Percentiles rank a stretch among this genome's conserved stretches.
Evolutionary conservation across 177 flowering plant genomes (phyloP).

Genomic region (Vitis hybrid): DNA sequence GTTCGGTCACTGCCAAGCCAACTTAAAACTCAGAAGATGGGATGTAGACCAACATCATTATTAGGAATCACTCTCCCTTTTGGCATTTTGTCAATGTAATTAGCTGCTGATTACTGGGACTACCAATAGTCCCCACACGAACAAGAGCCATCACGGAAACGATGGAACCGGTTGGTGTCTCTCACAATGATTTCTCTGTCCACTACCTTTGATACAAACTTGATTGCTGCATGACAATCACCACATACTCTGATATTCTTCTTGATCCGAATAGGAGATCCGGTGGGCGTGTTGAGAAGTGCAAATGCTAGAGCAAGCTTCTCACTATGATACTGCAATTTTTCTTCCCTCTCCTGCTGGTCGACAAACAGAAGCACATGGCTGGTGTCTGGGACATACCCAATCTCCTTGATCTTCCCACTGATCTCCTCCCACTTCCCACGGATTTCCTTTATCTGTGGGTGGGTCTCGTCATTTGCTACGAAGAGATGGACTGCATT

Average conservation of each 20-base stretch:
- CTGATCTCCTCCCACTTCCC: constrained; percentile 43
- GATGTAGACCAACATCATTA: not conserved
- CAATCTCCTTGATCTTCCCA: constrained; percentile 42
- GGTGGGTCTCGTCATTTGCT: constrained; percentile 54
- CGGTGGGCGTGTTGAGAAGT: constrained; percentile 36
- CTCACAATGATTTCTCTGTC: constrained; percentile 26
- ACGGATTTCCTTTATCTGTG: constrained; percentile 38
- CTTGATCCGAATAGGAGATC: constrained; percentile 34
- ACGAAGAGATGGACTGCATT: constrained; percentile 53
- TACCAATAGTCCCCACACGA: constrained; percentile 31
- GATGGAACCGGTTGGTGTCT: constrained; percentile 28
- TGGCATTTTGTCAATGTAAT: not conserved
- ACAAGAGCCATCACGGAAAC: constrained; percentile 24
- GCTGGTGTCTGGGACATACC: constrained; percentile 59
- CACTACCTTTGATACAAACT: constrained; percentile 19
- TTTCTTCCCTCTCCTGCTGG: constrained; percentile 51
- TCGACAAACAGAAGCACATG: constrained; percentile 50
- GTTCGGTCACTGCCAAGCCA: not conserved
- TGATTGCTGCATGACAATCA: constrained; percentile 29
- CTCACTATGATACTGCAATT: constrained; percentile 53
- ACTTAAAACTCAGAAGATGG: not conserved
- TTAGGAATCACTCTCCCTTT: not conserved
- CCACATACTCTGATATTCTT: constrained; percentile 40
- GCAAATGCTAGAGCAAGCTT: constrained; percentile 52
- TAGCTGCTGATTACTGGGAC: not conserved